A percentile compares a stretch with the other conserved stretches of the same genome.
Evolutionary conservation across 768 basidiomycete species (phyloP).

Genomic region (Termitomyces eurrhizus): DNA sequence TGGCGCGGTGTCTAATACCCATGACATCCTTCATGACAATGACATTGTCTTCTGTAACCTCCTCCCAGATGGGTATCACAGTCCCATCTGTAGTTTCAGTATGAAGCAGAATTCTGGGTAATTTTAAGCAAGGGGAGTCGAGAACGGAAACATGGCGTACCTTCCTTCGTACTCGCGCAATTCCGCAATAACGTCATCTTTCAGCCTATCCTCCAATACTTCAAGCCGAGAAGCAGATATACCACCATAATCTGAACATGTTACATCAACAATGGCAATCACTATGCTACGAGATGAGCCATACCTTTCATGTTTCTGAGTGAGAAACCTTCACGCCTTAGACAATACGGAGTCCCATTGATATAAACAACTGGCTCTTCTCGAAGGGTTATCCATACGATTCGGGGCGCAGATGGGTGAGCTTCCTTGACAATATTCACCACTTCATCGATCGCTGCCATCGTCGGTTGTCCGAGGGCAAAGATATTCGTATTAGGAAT

Average conservation of each 20-base stretch:
- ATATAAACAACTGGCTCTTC: conserved; percentile 92
- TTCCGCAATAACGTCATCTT: conserved; percentile 84
- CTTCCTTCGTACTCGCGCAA: conserved; percentile 79
- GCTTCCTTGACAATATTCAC: conserved; percentile 56
- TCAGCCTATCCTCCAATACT: conserved; percentile 84
- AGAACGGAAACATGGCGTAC: conserved; percentile 31
- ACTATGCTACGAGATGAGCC: not conserved
- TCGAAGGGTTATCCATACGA: conserved; percentile 91
- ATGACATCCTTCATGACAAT: conserved; percentile 87
- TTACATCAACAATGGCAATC: not conserved
- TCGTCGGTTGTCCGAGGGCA: conserved; percentile 89
- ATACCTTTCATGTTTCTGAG: conserved; percentile 92
- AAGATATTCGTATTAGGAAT: conserved; percentile 80
- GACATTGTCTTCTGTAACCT: conserved; percentile 67
- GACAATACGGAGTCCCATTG: conserved; percentile 89
- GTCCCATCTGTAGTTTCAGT: conserved; percentile 85
- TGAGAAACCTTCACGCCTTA: conserved; percentile 80
- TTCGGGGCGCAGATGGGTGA: conserved; percentile 55
- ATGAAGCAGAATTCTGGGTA: conserved; percentile 73
- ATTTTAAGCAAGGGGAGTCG: not conserved
- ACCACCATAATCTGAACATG: conserved; percentile 77
- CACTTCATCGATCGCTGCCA: conserved; percentile 82
- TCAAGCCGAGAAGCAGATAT: conserved; percentile 90
- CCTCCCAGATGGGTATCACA: conserved; percentile 94
- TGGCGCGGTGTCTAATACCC: conserved; percentile 45